Base-by-base conservation (phyloP, 257 asterid genomes). In the Solanum habrochaites region DNA sequence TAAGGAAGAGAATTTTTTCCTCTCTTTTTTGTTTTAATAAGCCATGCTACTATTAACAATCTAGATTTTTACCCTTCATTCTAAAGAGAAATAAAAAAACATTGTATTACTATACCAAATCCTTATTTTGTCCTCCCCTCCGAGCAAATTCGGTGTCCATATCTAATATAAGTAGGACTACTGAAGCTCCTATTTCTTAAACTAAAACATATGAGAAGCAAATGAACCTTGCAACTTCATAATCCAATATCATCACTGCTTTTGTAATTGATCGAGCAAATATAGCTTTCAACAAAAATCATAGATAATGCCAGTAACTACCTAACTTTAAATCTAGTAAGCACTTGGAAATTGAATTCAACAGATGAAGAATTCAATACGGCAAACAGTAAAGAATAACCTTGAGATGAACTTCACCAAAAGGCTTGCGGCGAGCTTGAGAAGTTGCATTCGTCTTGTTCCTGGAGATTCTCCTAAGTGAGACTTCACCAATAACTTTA, bases 321-420 rank as follows among this genome's bases (percentile, higher is more conserved):
- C 25, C 25, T 56, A 56, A 56, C 64, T 56, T 56, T 5, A 56
- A 56, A 56, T 56, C 64, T 1, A 56, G 11, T 56, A 56, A 56
- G 64, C 64, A 56, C 64, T 20, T 56, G 64, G 0, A 56, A 56
- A 56, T 56, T 39, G 25, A 78, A 42, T 13, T 77, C 37, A 77
- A 23, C 21, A 71, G 35, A 71, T 71, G 16, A 71, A 32, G 27
- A 72, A 72, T 37, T 72, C 49, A 72, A 72, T 29, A 35, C 27
- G 78, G 18, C 43, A 71, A 71, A 71, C 39, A 67, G 23, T 66
- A 82, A 69, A 85, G 21, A 60, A 39, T 37, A 42, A 90, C 92
- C 99, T 97, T 97, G 88, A 96, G 91, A 93, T 96, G 99, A 88
- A 96, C 96, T 96, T 96, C 99, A 83, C 99, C 98, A 60, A 95